These are phyloP conservation scores for Aspergillus indologenus DNA, from an alignment of 495 filamentous ascomycete species.

Conservation along the genomic window DNA sequence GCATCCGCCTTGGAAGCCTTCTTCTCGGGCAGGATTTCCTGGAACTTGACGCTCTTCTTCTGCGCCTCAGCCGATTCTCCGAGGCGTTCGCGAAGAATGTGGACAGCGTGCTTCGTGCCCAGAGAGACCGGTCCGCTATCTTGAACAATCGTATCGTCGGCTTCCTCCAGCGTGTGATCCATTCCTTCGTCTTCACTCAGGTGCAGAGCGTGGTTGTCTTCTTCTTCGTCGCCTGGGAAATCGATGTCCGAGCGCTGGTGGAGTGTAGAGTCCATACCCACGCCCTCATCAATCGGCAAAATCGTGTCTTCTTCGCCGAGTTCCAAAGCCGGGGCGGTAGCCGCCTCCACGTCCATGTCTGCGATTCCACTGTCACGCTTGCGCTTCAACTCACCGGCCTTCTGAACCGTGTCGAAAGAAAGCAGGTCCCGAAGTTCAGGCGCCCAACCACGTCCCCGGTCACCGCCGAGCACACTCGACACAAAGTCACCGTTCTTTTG, in stretches of 20 bases:
- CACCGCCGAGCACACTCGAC: conserved; percentile 68
- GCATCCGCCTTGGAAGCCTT: conserved; percentile 80
- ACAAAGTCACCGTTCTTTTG: conserved; percentile 88
- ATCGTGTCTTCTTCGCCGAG: conserved; percentile 60
- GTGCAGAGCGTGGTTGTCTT: conserved; percentile 34
- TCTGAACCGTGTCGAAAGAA: conserved; percentile 74
- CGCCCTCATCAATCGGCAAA: conserved; percentile 43
- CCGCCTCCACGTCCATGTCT: conserved; percentile 66
- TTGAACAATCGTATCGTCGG: conserved; percentile 81
- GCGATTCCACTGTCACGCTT: conserved; percentile 89
- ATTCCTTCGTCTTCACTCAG: conserved; percentile 55
- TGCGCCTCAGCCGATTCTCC: conserved; percentile 60
- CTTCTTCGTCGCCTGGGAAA: conserved; percentile 61
- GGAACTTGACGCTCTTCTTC: conserved; percentile 82
- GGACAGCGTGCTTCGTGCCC: conserved; percentile 92
- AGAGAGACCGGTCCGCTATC: conserved; percentile 81
- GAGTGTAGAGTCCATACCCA: conserved; percentile 52
- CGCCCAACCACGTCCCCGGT: conserved; percentile 75
- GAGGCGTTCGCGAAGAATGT: conserved; percentile 86
- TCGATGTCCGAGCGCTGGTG: conserved; percentile 52
- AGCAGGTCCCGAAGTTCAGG: conserved; percentile 85
- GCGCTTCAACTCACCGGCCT: conserved; percentile 79
- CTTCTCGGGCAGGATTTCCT: conserved; percentile 80
- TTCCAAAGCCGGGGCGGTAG: conserved; percentile 67
- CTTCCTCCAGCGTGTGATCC: conserved; percentile 44